Evolutionary conservation across 768 basidiomycete genomes (phyloP).

Genomic region (Suillus ampliporus): DNA sequence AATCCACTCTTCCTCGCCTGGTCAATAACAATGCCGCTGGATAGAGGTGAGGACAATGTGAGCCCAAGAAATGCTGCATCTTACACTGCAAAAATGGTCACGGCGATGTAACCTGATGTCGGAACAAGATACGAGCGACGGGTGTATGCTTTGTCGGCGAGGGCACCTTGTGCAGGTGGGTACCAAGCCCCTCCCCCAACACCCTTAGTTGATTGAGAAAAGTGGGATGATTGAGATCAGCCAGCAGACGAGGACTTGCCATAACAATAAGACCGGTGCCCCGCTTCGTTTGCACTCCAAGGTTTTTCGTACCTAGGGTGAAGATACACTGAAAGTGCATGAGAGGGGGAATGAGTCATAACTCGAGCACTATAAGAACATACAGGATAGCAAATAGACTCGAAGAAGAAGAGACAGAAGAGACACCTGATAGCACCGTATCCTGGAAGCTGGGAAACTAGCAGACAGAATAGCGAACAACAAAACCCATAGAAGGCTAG

Average conservation of each 20-base stretch:
- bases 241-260: conserved; percentile 34
- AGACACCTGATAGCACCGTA: conserved; percentile 62
- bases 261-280: conserved; percentile 70
- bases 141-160: conserved; percentile 56
- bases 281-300: conserved; percentile 61
- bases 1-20: conserved; percentile 56
- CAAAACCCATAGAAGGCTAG: conserved; percentile 56
- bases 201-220: conserved; percentile 39
- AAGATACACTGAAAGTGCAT: conserved; percentile 52
- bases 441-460: conserved; percentile 55
- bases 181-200: conserved; percentile 72
- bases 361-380: conserved; percentile 22
- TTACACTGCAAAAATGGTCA: conserved; percentile 62
- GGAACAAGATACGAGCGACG: conserved; percentile 67
- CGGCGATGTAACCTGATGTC: conserved; percentile 59
- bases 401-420: conserved; percentile 73
- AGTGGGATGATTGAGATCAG: background rate
- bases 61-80: conserved; percentile 24
- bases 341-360: background rate
- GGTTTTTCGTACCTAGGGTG: conserved; percentile 66
- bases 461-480: conserved; percentile 58
- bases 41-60: conserved; percentile 8
- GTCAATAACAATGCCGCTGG: conserved; percentile 57
- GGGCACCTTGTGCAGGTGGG: conserved; percentile 60
- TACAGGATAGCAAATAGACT: conserved; percentile 75